Evolutionary conservation across 345 rosid genomes (phyloP).

Genomic region (Litchi chinensis): DNA sequence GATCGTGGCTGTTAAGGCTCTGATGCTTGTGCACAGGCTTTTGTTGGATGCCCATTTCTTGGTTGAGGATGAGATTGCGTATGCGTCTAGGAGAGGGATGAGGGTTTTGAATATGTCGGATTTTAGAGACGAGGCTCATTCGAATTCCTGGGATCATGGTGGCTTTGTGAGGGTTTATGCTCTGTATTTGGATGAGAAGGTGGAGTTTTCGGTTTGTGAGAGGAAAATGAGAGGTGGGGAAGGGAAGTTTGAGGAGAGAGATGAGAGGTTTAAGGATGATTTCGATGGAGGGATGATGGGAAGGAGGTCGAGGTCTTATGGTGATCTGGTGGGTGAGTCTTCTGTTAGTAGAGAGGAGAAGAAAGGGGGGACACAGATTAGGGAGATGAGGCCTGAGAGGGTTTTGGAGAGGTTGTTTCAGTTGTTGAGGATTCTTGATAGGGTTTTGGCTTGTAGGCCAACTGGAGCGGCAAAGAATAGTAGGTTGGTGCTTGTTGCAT

Average conservation of each 20-base stretch:
- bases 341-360: slow-evolving; percentile 44
- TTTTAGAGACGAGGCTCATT: slow-evolving; percentile 92
- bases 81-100: slow-evolving; percentile 70
- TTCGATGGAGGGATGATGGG: slow-evolving; percentile 40
- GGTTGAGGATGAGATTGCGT: slow-evolving; percentile 75
- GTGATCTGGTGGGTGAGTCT: slow-evolving; percentile 62
- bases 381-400: slow-evolving; percentile 82
- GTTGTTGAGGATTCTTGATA: slow-evolving; percentile 65
- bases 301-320: slow-evolving; percentile 74
- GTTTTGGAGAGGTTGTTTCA: slow-evolving; percentile 70
- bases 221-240: slow-evolving; percentile 44
- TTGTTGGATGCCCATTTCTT: slow-evolving; percentile 65
- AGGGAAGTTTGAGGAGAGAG: slow-evolving; percentile 41
- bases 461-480: slow-evolving; percentile 76
- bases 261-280: slow-evolving; percentile 48
- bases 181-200: slow-evolving; percentile 71
- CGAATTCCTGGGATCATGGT: slow-evolving; percentile 90
- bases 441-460: slow-evolving; percentile 74
- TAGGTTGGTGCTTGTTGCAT: slow-evolving; percentile 68
- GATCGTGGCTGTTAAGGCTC: slow-evolving; percentile 84
- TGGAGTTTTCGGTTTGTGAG: slow-evolving; percentile 65
- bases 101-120: slow-evolving; percentile 80
- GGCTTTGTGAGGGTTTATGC: slow-evolving; percentile 83
- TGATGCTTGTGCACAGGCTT: slow-evolving; percentile 73
- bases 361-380: slow-evolving; percentile 50